These are phyloP conservation scores for Globisporangium abappressorium DNA, from an alignment of 352 stramenopile genomes.

Conservation along the genomic window DNA sequence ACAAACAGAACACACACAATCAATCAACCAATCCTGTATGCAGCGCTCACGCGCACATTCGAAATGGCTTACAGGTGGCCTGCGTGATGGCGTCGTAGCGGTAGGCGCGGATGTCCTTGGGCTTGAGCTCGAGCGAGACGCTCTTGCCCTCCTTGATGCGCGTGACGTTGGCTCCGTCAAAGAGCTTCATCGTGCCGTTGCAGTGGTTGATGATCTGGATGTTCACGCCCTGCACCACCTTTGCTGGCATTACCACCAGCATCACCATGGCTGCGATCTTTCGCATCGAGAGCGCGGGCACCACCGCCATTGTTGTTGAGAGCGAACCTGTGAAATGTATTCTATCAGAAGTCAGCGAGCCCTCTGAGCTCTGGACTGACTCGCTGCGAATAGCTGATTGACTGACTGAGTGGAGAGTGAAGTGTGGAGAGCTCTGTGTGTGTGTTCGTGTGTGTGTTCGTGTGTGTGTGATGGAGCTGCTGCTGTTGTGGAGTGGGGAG, in stretches of 20 bases:
- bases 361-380: background rate
- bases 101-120: slow-evolving; percentile 12
- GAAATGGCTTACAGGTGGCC: slow-evolving; percentile 15
- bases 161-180: slow-evolving; percentile 12
- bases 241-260: background rate
- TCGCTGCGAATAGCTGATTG: background rate
- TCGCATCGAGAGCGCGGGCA: background rate
- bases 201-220: slow-evolving; percentile 20
- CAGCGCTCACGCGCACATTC: background rate
- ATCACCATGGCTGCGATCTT: background rate
- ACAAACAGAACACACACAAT: background rate
- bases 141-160: slow-evolving; percentile 8
- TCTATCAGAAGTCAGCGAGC: background rate
- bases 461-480: no score
- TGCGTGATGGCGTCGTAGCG: slow-evolving; percentile 14
- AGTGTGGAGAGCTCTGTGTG: no score
- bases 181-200: slow-evolving; percentile 17
- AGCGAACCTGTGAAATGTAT: background rate
- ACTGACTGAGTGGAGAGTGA: background rate
- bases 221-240: background rate
- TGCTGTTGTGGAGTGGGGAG: background rate
- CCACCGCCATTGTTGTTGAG: background rate
- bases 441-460: no score
- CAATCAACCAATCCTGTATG: background rate
- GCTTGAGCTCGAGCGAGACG: slow-evolving; percentile 10